phyloP scores from a whole-genome alignment of 768 basidiomycete species.

The Amanita pallidorosea region DNA sequence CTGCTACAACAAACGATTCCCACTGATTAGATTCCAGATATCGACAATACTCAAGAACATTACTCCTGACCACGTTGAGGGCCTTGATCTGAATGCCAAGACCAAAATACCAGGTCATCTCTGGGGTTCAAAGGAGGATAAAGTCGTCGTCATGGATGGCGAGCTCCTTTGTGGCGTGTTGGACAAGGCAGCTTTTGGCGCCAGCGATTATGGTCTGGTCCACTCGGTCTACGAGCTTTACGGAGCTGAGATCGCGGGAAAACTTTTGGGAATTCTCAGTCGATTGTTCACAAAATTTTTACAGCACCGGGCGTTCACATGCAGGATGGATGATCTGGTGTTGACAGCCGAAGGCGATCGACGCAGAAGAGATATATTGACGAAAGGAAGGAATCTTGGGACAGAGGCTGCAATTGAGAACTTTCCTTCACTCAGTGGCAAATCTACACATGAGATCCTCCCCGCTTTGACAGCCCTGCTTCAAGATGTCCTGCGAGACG shows the following conservation, averaged over 20 bases:
- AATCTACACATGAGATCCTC: constrained; percentile 42
- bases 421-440: constrained; percentile 61
- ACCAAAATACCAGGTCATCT: constrained; percentile 83
- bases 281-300: constrained; percentile 95
- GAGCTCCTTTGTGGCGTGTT: constrained; percentile 89
- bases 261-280: constrained; percentile 85
- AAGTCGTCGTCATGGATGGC: constrained; percentile 85
- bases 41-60: constrained; percentile 92
- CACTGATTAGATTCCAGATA: constrained; percentile 43
- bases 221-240: constrained; percentile 97
- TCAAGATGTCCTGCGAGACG: constrained; percentile 89
- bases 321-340: constrained; percentile 96
- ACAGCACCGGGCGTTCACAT: constrained; percentile 95
- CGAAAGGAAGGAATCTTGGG: constrained; percentile 60
- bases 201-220: constrained; percentile 90
- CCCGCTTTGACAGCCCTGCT: constrained; percentile 55
- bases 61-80: constrained; percentile 67
- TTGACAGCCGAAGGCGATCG: constrained; percentile 76
- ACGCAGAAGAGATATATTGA: constrained; percentile 56
- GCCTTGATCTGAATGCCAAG: constrained; percentile 76
- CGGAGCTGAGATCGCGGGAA: constrained; percentile 80
- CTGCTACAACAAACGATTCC: not conserved
- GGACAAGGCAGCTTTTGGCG: constrained; percentile 97
- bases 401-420: constrained; percentile 85
- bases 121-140: constrained; percentile 84